Evolutionary conservation across 495 filamentous ascomycete species (phyloP).

Genomic region (Aspergillus indologenus): DNA sequence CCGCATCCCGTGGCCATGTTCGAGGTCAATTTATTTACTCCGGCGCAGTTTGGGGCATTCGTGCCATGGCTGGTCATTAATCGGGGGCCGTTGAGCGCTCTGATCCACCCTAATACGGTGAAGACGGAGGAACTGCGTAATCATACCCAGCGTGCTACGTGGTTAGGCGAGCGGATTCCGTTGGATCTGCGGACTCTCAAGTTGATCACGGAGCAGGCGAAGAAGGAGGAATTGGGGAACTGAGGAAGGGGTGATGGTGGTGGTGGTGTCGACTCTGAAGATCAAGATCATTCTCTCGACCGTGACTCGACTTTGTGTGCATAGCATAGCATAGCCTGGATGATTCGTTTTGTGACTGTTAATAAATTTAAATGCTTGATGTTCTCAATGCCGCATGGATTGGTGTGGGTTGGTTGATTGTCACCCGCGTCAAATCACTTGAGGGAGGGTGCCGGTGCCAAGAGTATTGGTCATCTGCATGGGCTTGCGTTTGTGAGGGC

Average conservation of each 20-base stretch:
- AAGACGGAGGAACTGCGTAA: slow-evolving; percentile 55
- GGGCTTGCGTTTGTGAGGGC: background rate
- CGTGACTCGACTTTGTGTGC: background rate
- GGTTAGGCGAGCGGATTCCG: slow-evolving; percentile 74
- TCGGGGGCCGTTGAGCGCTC: slow-evolving; percentile 72
- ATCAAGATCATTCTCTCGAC: no score
- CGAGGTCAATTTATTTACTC: slow-evolving; percentile 84
- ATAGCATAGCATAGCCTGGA: background rate
- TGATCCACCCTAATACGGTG: slow-evolving; percentile 79
- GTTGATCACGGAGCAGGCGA: slow-evolving; percentile 32
- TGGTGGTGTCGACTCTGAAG: background rate
- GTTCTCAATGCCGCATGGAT: no score
- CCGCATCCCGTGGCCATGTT: slow-evolving; percentile 86
- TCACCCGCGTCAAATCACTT: background rate
- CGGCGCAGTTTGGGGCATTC: slow-evolving; percentile 85
- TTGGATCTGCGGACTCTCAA: slow-evolving; percentile 65
- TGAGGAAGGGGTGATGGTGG: slow-evolving; percentile 7
- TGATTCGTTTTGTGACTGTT: background rate
- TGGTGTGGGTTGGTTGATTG: background rate
- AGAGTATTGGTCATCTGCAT: background rate
- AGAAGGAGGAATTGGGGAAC: slow-evolving; percentile 19
- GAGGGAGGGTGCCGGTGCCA: background rate
- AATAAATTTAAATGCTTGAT: no score
- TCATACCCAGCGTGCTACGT: slow-evolving; percentile 78
- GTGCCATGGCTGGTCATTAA: slow-evolving; percentile 81